phyloP scores from a whole-genome alignment of 83 land plant species.

The Thuja plicata region DNA sequence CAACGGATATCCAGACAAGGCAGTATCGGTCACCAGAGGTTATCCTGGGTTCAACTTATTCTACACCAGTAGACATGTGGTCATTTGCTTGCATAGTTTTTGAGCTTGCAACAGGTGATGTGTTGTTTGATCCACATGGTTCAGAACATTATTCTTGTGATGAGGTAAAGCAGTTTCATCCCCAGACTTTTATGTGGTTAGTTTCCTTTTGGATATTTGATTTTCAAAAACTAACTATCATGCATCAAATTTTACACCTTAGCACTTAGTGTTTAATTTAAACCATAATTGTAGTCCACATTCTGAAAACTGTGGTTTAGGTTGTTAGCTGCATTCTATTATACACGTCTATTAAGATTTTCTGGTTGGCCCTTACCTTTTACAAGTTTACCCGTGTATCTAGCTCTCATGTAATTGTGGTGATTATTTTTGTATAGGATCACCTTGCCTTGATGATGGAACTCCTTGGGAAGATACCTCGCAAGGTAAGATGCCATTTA shows the following conservation, averaged over 20 bases:
- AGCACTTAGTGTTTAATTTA: background rate
- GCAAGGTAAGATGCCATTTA: conserved; percentile 45
- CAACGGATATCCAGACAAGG: conserved; percentile 82
- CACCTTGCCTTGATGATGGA: conserved; percentile 79
- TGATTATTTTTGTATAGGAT: conserved; percentile 37
- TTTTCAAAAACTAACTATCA: background rate
- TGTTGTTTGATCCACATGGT: conserved; percentile 75
- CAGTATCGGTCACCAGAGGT: conserved; percentile 96
- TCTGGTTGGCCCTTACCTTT: background rate
- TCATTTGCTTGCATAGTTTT: conserved; percentile 87
- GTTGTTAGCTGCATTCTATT: background rate
- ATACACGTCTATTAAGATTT: background rate
- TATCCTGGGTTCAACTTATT: conserved; percentile 70
- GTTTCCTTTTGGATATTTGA: background rate
- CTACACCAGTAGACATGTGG: conserved; percentile 89
- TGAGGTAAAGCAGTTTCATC: conserved; percentile 40
- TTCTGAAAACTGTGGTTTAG: background rate
- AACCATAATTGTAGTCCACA: background rate
- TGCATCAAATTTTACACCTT: background rate
- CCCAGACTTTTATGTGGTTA: background rate
- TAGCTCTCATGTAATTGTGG: background rate
- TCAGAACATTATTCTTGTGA: conserved; percentile 63
- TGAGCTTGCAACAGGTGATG: conserved; percentile 94
- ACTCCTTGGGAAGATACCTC: conserved; percentile 67
- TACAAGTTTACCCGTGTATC: background rate